Percentiles rank a stretch among this genome's conserved stretches.
phyloP scores from a whole-genome alignment of 2,329 filamentous ascomycete genomes.

The Fusarium sp. region DNA sequence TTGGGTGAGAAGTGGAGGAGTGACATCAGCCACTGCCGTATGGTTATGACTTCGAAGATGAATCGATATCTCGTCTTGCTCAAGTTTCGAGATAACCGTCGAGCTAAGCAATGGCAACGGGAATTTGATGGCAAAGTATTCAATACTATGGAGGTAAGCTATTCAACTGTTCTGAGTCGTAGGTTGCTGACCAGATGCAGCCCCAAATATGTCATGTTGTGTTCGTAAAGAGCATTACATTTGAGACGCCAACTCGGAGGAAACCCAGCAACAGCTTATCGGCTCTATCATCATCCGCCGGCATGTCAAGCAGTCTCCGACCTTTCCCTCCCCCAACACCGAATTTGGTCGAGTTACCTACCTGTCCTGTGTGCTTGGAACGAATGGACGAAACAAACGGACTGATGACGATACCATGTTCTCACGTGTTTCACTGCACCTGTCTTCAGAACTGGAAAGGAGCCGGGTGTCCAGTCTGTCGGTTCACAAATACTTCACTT shows the following conservation, averaged over 20 bases:
- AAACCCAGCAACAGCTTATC: slow-evolving; percentile 68
- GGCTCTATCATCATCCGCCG: slow-evolving; percentile 60
- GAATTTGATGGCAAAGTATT: slow-evolving; percentile 95
- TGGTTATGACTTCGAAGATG: slow-evolving; percentile 89
- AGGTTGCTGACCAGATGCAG: slow-evolving; percentile 50
- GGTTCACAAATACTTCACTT: slow-evolving; percentile 75
- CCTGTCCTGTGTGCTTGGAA: slow-evolving; percentile 95
- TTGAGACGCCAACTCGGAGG: slow-evolving; percentile 71
- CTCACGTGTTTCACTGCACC: slow-evolving; percentile 97
- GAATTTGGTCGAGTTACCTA: slow-evolving; percentile 89
- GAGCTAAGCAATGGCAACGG: slow-evolving; percentile 82
- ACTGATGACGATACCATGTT: slow-evolving; percentile 93
- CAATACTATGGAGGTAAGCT: slow-evolving; percentile 83
- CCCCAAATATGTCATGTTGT: slow-evolving; percentile 95
- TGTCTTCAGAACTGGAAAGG: slow-evolving; percentile 98
- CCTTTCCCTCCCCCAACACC: slow-evolving; percentile 78
- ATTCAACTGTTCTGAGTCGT: neutral
- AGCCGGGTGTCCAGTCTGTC: slow-evolving; percentile 91
- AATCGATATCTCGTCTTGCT: slow-evolving; percentile 96
- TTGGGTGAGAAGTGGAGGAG: slow-evolving; percentile 88
- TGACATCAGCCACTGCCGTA: slow-evolving; percentile 91
- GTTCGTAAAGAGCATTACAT: slow-evolving; percentile 91
- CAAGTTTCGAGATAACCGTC: slow-evolving; percentile 84
- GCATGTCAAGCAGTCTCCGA: slow-evolving; percentile 60
- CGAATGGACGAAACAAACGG: slow-evolving; percentile 98